Conservation (phyloP, 495 filamentous ascomycete species). For the Talaromyces liani region DNA sequence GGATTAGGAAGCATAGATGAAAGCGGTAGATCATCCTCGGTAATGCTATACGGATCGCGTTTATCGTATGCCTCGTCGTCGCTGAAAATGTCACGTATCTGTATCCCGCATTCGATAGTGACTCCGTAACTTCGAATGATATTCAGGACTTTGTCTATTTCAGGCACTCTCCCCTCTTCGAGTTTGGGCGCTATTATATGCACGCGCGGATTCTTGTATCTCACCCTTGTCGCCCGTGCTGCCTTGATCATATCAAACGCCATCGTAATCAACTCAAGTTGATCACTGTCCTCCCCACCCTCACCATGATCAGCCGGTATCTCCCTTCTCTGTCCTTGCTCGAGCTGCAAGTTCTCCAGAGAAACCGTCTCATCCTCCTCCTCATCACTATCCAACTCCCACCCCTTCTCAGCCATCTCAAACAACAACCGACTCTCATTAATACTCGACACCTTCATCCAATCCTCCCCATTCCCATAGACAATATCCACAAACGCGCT, state of each 20-base stretch:
- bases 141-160: slow-evolving; percentile 51
- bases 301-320: slow-evolving; percentile 21
- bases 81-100: slow-evolving; percentile 11
- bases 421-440: slow-evolving; percentile 49
- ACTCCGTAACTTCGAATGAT: slow-evolving; percentile 51
- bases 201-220: slow-evolving; percentile 51
- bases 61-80: slow-evolving; percentile 9
- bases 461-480: slow-evolving; percentile 46
- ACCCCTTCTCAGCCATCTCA: slow-evolving; percentile 58
- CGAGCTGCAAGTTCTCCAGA: background rate
- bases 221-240: slow-evolving; percentile 43
- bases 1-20: slow-evolving; percentile 44
- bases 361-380: slow-evolving; percentile 17
- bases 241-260: slow-evolving; percentile 48
- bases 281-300: slow-evolving; percentile 33
- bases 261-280: slow-evolving; percentile 49
- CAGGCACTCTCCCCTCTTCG: slow-evolving; percentile 34
- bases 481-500: slow-evolving; percentile 43
- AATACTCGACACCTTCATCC: slow-evolving; percentile 57
- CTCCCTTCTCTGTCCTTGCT: background rate
- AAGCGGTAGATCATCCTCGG: slow-evolving; percentile 25
- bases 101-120: slow-evolving; percentile 37
- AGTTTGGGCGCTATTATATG: slow-evolving; percentile 57
- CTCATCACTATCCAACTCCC: slow-evolving; percentile 42
- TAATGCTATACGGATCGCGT: slow-evolving; percentile 5